A percentile compares a stretch with the other conserved stretches of the same genome.
Conservation (phyloP, 495 filamentous ascomycete genomes). For the Trichoderma gamsii region DNA sequence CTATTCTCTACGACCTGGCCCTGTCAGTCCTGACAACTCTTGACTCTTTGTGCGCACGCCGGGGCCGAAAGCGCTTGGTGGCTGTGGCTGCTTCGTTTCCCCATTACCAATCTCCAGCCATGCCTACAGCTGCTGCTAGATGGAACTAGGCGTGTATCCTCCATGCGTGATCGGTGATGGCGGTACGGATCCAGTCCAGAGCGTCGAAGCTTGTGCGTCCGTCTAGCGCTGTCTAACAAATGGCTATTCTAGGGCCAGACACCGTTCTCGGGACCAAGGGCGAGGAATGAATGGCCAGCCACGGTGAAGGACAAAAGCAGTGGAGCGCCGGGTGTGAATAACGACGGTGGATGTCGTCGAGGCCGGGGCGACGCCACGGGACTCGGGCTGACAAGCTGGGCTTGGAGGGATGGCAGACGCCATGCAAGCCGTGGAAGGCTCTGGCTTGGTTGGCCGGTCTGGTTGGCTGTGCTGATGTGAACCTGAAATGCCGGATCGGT, state of each 20-base stretch:
- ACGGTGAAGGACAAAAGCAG: neutral
- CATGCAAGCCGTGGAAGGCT: neutral
- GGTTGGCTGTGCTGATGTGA: neutral
- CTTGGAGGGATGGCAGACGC: neutral
- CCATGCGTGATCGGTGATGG: too few species aligned
- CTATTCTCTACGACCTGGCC: neutral
- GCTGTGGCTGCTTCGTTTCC: neutral
- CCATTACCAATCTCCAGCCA: neutral
- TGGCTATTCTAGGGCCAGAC: neutral
- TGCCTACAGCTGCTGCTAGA: neutral
- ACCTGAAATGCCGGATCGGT: too few species aligned
- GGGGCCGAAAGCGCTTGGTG: neutral
- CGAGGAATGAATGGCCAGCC: neutral
- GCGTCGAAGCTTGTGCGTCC: too few species aligned
- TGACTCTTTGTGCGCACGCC: neutral
- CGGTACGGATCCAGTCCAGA: too few species aligned
- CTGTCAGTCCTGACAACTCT: neutral
- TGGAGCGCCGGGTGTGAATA: conserved; percentile 11
- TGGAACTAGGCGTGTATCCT: neutral
- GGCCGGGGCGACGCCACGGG: conserved; percentile 14
- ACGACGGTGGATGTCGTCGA: neutral
- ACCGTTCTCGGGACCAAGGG: neutral
- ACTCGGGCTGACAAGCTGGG: conserved; percentile 10
- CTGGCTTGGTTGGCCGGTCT: neutral
- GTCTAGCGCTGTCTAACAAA: neutral